phyloP scores from a whole-genome alignment of 2,329 filamentous ascomycete genomes.

The Erysiphe pulchra region DNA sequence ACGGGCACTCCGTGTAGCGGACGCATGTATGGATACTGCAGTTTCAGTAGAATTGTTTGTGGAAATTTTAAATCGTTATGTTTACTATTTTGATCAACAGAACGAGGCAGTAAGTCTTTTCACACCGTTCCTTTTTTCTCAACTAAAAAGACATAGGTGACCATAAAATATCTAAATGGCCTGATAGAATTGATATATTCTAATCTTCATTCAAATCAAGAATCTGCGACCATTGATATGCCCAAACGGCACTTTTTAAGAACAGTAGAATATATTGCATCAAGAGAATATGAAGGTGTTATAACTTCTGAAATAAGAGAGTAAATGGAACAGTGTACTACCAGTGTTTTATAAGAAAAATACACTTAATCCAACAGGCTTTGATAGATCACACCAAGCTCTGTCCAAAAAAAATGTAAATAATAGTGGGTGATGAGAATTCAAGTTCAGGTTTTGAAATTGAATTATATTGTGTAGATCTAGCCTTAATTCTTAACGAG shows the following conservation, averaged over 20 bases:
- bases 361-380: no score
- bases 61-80: conserved; percentile 92
- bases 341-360: no score
- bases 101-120: conserved; percentile 54
- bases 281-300: conserved; percentile 79
- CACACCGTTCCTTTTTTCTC: not conserved
- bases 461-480: no score
- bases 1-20: conserved; percentile 78
- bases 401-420: no score
- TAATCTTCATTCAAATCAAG: conserved; percentile 65
- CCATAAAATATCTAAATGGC: conserved; percentile 91
- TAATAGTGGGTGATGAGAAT: no score
- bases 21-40: conserved; percentile 96
- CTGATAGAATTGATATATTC: conserved; percentile 96
- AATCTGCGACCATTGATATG: conserved; percentile 60
- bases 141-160: conserved; percentile 28
- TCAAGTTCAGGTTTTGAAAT: no score
- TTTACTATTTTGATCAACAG: conserved; percentile 98
- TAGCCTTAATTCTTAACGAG: no score
- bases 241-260: conserved; percentile 86
- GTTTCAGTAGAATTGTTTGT: conserved; percentile 96
- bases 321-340: not conserved
- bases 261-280: conserved; percentile 79
- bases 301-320: conserved; percentile 20
- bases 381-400: no score